These are phyloP conservation scores for Yarrowia sp. DNA, from an alignment of 805 yeast species.

Conservation along the genomic window DNA sequence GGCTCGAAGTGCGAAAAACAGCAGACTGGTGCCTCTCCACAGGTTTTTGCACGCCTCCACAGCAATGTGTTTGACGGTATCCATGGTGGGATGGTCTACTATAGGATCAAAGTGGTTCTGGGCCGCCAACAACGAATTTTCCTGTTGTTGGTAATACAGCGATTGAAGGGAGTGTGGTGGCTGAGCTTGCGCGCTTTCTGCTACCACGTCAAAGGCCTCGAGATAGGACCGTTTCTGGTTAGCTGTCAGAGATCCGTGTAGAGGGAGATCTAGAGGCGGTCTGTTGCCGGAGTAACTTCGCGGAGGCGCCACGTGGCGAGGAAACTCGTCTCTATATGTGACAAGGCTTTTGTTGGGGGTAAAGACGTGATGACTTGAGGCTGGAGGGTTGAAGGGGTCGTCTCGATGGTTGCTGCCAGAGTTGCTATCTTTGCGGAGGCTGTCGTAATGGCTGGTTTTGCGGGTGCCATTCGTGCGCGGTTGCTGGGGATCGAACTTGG, in stretches of 20 bases:
- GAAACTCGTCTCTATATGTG: neutral
- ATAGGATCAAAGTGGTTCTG: slow-evolving; percentile 18
- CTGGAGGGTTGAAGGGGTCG: neutral
- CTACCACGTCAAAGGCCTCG: slow-evolving; percentile 13
- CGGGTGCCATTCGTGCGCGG: neutral
- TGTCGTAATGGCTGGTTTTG: slow-evolving; percentile 13
- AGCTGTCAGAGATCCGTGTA: slow-evolving; percentile 3
- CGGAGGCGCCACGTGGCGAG: neutral
- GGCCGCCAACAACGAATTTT: neutral
- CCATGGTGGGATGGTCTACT: slow-evolving; percentile 10
- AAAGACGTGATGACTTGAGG: neutral
- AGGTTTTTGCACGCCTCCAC: slow-evolving; percentile 15
- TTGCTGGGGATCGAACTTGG: slow-evolving; percentile 9
- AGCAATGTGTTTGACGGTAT: slow-evolving; percentile 16
- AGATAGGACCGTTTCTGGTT: slow-evolving; percentile 20
- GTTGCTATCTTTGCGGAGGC: slow-evolving; percentile 12
- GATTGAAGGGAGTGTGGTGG: neutral
- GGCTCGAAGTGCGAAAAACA: slow-evolving; percentile 1
- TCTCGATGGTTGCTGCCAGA: neutral
- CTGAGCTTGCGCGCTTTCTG: neutral
- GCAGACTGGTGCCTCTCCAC: slow-evolving; percentile 20
- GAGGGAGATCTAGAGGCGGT: slow-evolving; percentile 7
- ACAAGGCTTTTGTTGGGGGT: slow-evolving; percentile 14
- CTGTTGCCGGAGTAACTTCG: neutral
- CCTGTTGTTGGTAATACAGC: neutral